phyloP scores from a whole-genome alignment of 495 filamentous ascomycete genomes.

The Neurospora hispaniola region DNA sequence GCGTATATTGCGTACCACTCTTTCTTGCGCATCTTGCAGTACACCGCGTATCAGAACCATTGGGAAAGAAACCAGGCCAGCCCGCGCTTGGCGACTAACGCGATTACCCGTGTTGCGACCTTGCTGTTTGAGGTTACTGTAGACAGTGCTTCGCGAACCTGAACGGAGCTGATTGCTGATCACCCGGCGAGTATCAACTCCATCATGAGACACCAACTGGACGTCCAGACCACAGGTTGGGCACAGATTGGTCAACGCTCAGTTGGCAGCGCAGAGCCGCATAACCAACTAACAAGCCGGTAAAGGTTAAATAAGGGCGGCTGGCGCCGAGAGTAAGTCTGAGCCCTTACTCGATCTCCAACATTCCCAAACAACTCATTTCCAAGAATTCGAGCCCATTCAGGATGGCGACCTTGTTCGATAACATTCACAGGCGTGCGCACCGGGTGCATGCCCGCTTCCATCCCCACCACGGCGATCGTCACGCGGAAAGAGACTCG shows the following conservation, averaged over 20 bases:
- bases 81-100: background rate
- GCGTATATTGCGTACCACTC: background rate
- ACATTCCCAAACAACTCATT: background rate
- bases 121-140: background rate
- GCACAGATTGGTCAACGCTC: background rate
- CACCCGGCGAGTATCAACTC: background rate
- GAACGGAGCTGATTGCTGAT: background rate
- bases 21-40: background rate
- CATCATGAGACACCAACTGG: background rate
- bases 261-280: background rate
- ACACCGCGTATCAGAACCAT: background rate
- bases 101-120: background rate
- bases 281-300: background rate
- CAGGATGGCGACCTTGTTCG: background rate
- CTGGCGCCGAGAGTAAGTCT: background rate
- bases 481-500: background rate
- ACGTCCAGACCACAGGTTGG: background rate
- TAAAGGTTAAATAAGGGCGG: background rate
- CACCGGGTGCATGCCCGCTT: background rate
- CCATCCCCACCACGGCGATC: background rate
- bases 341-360: background rate
- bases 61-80: background rate
- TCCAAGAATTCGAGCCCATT: background rate
- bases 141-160: background rate
- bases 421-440: background rate